Base-by-base conservation (phyloP, 192 early-diverging fungal genomes). In the Coemansia sp. region DNA sequence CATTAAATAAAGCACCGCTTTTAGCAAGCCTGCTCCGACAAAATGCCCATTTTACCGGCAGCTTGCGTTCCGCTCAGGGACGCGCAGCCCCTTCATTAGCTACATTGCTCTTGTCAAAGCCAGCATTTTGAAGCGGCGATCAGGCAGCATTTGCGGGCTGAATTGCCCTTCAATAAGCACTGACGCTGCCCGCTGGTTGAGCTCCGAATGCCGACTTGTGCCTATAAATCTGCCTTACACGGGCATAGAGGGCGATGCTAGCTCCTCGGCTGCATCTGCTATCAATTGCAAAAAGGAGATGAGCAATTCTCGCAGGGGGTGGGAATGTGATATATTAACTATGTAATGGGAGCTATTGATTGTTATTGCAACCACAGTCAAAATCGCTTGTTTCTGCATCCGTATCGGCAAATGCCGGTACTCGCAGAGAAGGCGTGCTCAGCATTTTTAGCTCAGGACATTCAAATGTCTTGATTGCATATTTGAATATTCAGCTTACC, bases 361-460 rank as follows among this genome's bases (percentile, higher is more conserved):
- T 48, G 46, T 48, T 19, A 48, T 48, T 26, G 13, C 23, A 12
- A n/a, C 23, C 46, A 19, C n/a, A 28, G 2, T 3, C 46, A 48
- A 48, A 23, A n/a, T 48, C 1, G 46, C 46, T 47, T 28, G 18
- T 47, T 47, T 26, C 23, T 11, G 45, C 26, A 47, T 47, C 45
- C 46, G 19, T 12, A 28, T 48, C 46, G 46, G 46, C n/a, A 48
- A 28, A 48, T 28, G 46, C 23, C 46, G 46, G 46, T 28, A 46
- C 23, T 12, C 18, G 44, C 18, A 46, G 20, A 13, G 2, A 39
- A n/a, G 9, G 37, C 6, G 14, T n/a, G 37, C 37, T 39, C 11
- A 39, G 1, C 2, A 10, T 39, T n/a, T 26, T 26, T 26, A 26
- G 23, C 23, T 26, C 23, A 26, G 23, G 23, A 26, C 23, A 26